Percentiles rank a stretch among this genome's conserved stretches.
Conservation (phyloP, 2,329 filamentous ascomycete genomes). For the Ophiostoma perfectum region DNA sequence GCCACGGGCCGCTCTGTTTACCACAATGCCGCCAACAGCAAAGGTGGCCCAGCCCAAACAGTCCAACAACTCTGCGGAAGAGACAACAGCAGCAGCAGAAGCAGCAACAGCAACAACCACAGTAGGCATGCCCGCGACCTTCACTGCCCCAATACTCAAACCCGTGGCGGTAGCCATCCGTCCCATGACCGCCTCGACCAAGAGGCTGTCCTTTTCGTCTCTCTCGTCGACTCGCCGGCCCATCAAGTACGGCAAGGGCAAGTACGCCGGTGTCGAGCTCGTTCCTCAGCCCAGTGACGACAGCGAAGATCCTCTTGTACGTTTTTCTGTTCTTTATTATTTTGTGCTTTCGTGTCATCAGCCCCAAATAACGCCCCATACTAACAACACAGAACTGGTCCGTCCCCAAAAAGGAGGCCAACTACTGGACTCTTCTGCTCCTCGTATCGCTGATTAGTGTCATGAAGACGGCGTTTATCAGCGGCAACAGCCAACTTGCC, state of each 20-base stretch:
- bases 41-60: neutral
- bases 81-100: neutral
- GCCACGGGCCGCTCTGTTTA: neutral
- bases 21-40: neutral
- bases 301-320: constrained; percentile 49
- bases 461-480: constrained; percentile 52
- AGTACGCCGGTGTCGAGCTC: constrained; percentile 39
- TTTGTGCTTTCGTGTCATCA: neutral
- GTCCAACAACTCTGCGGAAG: neutral
- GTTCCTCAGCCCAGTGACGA: constrained; percentile 53
- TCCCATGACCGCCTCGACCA: constrained; percentile 33
- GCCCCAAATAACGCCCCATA: too few species aligned
- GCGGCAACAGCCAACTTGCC: constrained; percentile 43
- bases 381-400: constrained; percentile 47
- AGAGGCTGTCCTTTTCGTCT: constrained; percentile 35
- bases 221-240: constrained; percentile 32
- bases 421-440: constrained; percentile 44
- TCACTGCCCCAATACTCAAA: neutral
- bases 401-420: constrained; percentile 48
- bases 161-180: neutral
- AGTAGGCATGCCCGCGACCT: neutral
- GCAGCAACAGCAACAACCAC: neutral
- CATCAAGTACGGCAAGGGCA: constrained; percentile 46
- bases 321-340: constrained; percentile 24
- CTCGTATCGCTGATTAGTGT: constrained; percentile 44